These are phyloP conservation scores for Tinospora cordifolia DNA, from an alignment of 164 flowering plant genomes.

Conservation along the genomic window DNA sequence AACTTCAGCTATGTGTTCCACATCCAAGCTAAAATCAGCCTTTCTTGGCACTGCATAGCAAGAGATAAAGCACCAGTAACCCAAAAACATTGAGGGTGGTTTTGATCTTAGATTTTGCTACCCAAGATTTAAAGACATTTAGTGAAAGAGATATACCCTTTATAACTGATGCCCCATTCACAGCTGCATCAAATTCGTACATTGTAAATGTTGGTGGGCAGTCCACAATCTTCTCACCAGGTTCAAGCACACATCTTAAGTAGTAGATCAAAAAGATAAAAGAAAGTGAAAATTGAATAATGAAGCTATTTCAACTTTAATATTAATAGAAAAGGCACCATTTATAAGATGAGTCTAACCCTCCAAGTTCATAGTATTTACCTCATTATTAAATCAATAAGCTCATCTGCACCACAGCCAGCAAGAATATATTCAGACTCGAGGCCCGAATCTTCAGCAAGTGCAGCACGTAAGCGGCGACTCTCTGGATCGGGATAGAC, in stretches of 20 bases:
- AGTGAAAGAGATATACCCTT: conserved; percentile 81
- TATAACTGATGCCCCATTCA: conserved; percentile 78
- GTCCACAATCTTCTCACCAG: conserved; percentile 94
- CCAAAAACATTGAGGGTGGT: background rate
- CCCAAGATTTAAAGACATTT: background rate
- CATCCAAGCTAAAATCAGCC: conserved; percentile 76
- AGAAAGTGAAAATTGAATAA: background rate
- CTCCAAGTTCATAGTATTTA: conserved; percentile 13
- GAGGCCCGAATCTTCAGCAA: conserved; percentile 89
- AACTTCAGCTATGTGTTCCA: conserved; percentile 54
- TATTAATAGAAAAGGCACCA: background rate
- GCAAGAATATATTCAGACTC: conserved; percentile 84
- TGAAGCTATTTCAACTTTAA: background rate
- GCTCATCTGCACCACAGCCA: conserved; percentile 98
- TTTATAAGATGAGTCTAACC: background rate
- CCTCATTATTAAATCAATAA: conserved; percentile 96
- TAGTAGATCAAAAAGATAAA: conserved; percentile 10
- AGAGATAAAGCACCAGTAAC: background rate
- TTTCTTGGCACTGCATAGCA: conserved; percentile 64
- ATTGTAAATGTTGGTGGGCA: conserved; percentile 99
- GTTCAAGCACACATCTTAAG: conserved; percentile 89
- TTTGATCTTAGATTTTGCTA: background rate
- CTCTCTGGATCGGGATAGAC: conserved; percentile 96
- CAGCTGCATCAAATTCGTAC: conserved; percentile 99
- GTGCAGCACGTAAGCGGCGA: conserved; percentile 80